Evolutionary conservation across 2,329 filamentous ascomycete genomes (phyloP), one percentile per base, ranked within the genome.

Genomic region (Phaeosphaeria sp.): DNA sequence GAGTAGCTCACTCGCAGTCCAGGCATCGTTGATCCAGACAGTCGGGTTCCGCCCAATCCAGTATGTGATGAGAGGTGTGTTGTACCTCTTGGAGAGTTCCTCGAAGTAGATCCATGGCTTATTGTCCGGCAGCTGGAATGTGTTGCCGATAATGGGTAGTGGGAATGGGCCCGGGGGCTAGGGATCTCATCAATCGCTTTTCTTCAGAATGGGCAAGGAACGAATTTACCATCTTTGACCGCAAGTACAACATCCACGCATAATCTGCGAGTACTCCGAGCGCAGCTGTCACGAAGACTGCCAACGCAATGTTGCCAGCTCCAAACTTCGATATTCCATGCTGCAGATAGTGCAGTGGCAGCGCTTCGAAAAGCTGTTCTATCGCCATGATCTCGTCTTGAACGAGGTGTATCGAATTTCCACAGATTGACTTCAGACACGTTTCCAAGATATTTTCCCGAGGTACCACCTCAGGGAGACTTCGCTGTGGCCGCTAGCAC

Each of bases 81-180:
- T 71, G 65, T 84, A 82, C 47, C 74, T 66, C 61, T 83, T 82
- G 3, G 84, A 83, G 0, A 86, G 71, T 61, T 82, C 67, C 53
- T 87, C 83, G 61, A 87, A 86, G 69, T 83, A 84, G 22, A 86
- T 78, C 85, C 85, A 87, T 2, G 85, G 84, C 65, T 86, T 86
- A 54, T 76, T 78, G 22, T 82, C 78, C 1, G 84, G 84, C 3
- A 87, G 77, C 59, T 80, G 80, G 55, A 83, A 84, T 0, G 84
- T 86, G 65, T 86, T 87, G 33, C 84, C 84, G 3, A 86, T 74
- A 30, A 87, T 78, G 4, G 84, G 84, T 59, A 78, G 78, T 2
- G 84, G 84, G 2, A 84, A 77, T 0, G 84, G 84, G 0, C 84
- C 84, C 2, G 84, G 84, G 0, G 84, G 84, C 82, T 84, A 52